phyloP scores from a whole-genome alignment of 805 yeast genomes.

The Cyberlindnera mississippiensis region DNA sequence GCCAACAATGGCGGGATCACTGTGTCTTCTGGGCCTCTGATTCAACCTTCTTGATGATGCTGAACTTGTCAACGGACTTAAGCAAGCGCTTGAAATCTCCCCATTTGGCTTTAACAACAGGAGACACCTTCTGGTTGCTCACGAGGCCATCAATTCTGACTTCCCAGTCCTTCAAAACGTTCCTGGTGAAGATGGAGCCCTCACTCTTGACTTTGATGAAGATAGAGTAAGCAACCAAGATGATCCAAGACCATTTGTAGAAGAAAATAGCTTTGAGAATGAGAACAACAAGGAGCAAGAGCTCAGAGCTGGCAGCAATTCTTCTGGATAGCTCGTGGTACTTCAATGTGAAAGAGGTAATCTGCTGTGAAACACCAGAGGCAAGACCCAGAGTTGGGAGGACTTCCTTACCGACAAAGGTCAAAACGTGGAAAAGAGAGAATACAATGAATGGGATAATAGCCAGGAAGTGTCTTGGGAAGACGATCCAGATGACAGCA shows the following conservation, averaged over 20 bases:
- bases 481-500: conserved; percentile 48
- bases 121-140: conserved; percentile 50
- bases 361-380: conserved; percentile 24
- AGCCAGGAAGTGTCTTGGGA: conserved; percentile 56
- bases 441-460: conserved; percentile 71
- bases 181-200: conserved; percentile 67
- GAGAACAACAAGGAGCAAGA: conserved; percentile 38
- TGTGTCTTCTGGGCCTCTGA: conserved; percentile 8
- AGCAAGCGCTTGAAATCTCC: conserved; percentile 37
- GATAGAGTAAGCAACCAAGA: conserved; percentile 47
- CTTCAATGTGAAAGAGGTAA: conserved; percentile 43
- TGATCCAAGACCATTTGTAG: conserved; percentile 58
- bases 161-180: conserved; percentile 64
- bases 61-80: conserved; percentile 19
- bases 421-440: conserved; percentile 77
- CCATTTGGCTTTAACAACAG: conserved; percentile 47
- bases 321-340: conserved; percentile 59
- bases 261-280: conserved; percentile 55
- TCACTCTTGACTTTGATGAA: conserved; percentile 80
- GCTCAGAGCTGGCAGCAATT: conserved; percentile 57
- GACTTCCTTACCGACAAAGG: conserved; percentile 60
- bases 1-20: neutral
- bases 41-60: conserved; percentile 18
- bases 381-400: conserved; percentile 52
- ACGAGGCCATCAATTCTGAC: conserved; percentile 58